These are phyloP conservation scores for Globisporangium lucens DNA, from an alignment of 352 stramenopile genomes.

Conservation along the genomic window DNA sequence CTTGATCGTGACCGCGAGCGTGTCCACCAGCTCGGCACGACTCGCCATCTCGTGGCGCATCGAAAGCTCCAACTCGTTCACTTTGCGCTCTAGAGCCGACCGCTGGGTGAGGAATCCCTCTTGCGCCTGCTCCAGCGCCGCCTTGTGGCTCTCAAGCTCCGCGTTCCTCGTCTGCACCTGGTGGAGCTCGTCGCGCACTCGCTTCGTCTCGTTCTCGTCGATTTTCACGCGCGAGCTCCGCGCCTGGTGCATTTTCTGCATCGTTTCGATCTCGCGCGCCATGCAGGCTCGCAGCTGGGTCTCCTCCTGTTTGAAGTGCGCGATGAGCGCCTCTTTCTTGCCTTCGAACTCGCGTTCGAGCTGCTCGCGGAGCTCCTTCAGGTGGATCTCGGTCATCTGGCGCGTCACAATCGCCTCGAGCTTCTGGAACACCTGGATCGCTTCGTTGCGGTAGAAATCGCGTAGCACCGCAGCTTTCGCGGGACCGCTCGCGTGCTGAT, in stretches of 20 bases:
- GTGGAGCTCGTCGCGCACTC: constrained; percentile 42
- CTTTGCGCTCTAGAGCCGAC: constrained; percentile 35
- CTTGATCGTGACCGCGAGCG: constrained; percentile 59
- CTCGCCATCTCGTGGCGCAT: constrained; percentile 58
- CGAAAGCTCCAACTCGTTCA: constrained; percentile 48
- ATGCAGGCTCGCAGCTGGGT: constrained; percentile 54
- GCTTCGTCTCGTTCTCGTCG: constrained; percentile 54
- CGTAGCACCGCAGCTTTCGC: constrained; percentile 49
- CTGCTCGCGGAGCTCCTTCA: constrained; percentile 44
- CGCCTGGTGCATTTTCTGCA: constrained; percentile 64
- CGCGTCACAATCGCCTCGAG: constrained; percentile 48
- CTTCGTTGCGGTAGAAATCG: constrained; percentile 57
- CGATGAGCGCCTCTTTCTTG: constrained; percentile 58
- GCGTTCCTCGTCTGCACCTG: constrained; percentile 32
- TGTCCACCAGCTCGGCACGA: constrained; percentile 76
- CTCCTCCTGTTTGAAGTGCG: constrained; percentile 69
- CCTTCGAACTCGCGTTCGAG: constrained; percentile 57
- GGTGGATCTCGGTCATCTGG: constrained; percentile 50
- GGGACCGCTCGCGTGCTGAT: constrained; percentile 41
- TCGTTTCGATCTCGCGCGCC: constrained; percentile 58
- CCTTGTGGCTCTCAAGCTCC: constrained; percentile 40
- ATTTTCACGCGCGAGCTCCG: constrained; percentile 61
- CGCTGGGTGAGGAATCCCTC: constrained; percentile 34
- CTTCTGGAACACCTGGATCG: constrained; percentile 48
- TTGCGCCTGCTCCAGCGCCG: constrained; percentile 47